phyloP scores from a whole-genome alignment of 129 eudicot species.

The Arctium minus region DNA sequence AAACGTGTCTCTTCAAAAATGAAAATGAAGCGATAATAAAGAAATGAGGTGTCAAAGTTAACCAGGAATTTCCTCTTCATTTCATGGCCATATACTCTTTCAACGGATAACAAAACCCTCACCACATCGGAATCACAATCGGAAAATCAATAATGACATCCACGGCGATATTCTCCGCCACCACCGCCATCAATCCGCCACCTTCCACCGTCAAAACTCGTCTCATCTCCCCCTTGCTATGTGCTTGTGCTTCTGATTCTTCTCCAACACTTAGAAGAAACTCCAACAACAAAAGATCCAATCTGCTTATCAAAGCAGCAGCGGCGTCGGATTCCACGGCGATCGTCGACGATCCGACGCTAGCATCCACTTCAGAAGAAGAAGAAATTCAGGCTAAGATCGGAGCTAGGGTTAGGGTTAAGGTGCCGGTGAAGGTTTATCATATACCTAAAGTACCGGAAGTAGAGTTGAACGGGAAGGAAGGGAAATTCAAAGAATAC shows the following conservation, averaged over 20 bases:
- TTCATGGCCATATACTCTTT: background rate
- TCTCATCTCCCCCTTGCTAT: background rate
- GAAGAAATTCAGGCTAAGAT: slow-evolving; percentile 35
- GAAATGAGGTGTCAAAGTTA: background rate
- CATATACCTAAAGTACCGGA: slow-evolving; percentile 76
- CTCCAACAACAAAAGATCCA: background rate
- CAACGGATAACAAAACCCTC: slow-evolving; percentile 3
- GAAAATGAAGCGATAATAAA: background rate
- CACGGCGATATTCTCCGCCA: slow-evolving; percentile 31
- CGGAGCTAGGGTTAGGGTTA: slow-evolving; percentile 77
- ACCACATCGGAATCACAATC: background rate
- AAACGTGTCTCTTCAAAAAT: too few relatives aligned
- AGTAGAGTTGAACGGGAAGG: slow-evolving; percentile 54
- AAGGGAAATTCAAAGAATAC: slow-evolving; percentile 60
- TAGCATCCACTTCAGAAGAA: slow-evolving; percentile 24
- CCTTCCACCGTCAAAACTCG: background rate
- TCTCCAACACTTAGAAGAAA: background rate
- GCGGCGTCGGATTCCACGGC: slow-evolving; percentile 23
- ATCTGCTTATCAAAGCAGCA: slow-evolving; percentile 22
- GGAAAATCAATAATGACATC: slow-evolving; percentile 33
- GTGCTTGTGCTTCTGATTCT: slow-evolving; percentile 6
- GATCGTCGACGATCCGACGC: slow-evolving; percentile 16
- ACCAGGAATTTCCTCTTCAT: background rate
- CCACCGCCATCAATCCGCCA: slow-evolving; percentile 16
- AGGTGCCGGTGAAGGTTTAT: slow-evolving; percentile 62